phyloP scores from a whole-genome alignment of 2,329 filamentous ascomycete species.

The Fusarium odoratissimum region DNA sequence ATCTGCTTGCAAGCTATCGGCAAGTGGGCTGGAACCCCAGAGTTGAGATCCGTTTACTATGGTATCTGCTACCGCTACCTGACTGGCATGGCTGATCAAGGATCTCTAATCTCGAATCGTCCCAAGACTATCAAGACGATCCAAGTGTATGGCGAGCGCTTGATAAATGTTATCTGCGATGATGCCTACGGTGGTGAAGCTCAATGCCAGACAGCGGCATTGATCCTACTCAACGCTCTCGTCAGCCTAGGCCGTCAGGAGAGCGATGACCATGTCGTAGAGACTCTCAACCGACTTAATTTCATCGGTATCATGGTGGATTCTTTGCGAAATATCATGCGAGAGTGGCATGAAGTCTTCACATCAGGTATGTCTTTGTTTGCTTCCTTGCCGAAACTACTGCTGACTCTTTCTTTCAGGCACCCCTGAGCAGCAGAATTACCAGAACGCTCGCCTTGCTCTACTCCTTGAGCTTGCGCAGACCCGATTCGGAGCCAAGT shows the following conservation, averaged over 20 bases:
- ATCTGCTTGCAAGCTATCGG: slow-evolving; percentile 83
- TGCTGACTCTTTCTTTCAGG: slow-evolving; percentile 46
- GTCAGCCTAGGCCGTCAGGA: slow-evolving; percentile 79
- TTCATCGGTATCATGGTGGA: slow-evolving; percentile 92
- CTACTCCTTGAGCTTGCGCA: slow-evolving; percentile 87
- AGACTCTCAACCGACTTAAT: slow-evolving; percentile 85
- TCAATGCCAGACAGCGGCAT: slow-evolving; percentile 83
- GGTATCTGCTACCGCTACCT: slow-evolving; percentile 91
- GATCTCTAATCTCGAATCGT: slow-evolving; percentile 60
- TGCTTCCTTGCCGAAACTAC: background rate
- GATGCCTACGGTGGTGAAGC: slow-evolving; percentile 90
- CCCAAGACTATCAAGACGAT: slow-evolving; percentile 79
- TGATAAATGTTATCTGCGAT: slow-evolving; percentile 90
- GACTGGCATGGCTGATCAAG: slow-evolving; percentile 71
- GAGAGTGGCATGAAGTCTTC: slow-evolving; percentile 73
- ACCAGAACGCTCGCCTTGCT: slow-evolving; percentile 78
- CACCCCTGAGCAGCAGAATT: slow-evolving; percentile 60
- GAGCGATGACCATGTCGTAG: slow-evolving; percentile 79
- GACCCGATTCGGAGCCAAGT: slow-evolving; percentile 83
- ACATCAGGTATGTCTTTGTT: slow-evolving; percentile 60
- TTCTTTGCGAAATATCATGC: slow-evolving; percentile 80
- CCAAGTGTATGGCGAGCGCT: slow-evolving; percentile 74
- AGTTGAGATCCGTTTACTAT: slow-evolving; percentile 87
- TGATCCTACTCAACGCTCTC: slow-evolving; percentile 84
- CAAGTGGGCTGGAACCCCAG: slow-evolving; percentile 75